Base-by-base conservation (phyloP, 1,284 basidiomycete genomes). In the Phaffia rhodozyma region DNA sequence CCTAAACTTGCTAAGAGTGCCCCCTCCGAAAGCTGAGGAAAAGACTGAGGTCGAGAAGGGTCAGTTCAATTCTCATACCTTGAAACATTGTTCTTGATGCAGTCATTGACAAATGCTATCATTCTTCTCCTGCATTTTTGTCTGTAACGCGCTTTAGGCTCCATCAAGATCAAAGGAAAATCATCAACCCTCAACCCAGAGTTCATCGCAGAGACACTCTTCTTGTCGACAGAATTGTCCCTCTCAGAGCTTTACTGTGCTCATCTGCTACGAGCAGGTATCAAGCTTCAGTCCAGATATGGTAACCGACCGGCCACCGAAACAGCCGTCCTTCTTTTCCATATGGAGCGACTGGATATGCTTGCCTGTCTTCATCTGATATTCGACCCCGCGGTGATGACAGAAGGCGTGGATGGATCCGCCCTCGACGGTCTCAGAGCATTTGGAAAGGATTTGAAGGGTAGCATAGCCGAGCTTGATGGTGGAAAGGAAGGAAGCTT, bases 261-360 rank as follows among this genome's bases (percentile, higher is more conserved):
- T 47, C 54, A 57, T 21, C 55, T 66, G 20, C 54, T 61, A 27
- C 49, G 60, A 29, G 23, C 60, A n/a, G 64, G 59, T 13, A 61
- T 66, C n/a, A 27, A 60, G 1, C 48, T 43, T 18, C 54, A 53
- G 29, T 58, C 60, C 16, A 27, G 55, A 16, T 58, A 58, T 60
- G 48, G 56, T 21, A 62, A 55, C n/a, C 34, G 64, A 16, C 64
- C 64, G 20, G 64, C 56, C 25, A 30, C 54, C 9, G 70, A 73
- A 50, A 68, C 67, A 50, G 71, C 70, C 32, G 66, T 73, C 49
- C 52, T 72, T 59, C 64, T 73, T 32, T 71, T 66, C 59, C 68
- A 71, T 59, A 66, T 68, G 59, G 68, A 71, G 62, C 68, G 72
- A 9, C 64, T 70, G 6, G 66, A 68, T 49, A 63, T 71, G 38